phyloP scores from a whole-genome alignment of 2,329 filamentous ascomycete genomes.

The Cercospora nicotianae region DNA sequence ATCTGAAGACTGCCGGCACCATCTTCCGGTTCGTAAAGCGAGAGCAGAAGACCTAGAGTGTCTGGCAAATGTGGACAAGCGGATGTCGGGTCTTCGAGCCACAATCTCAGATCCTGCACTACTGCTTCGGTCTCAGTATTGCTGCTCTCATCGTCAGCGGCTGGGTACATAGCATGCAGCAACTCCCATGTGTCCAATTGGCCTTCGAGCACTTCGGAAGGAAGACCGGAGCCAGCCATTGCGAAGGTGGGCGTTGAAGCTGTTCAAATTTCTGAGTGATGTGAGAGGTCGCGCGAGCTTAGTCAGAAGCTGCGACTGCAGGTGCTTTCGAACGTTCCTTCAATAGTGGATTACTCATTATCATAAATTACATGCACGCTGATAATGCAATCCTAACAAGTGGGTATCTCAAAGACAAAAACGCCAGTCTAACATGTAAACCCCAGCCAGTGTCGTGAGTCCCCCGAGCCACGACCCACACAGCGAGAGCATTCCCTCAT shows the following conservation, averaged over 20 bases:
- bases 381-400: constrained; percentile 7
- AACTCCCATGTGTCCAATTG: constrained; percentile 47
- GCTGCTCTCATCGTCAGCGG: constrained; percentile 33
- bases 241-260: neutral
- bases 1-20: constrained; percentile 5
- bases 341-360: neutral
- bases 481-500: neutral
- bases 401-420: constrained; percentile 12
- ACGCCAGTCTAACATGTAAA: neutral
- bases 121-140: constrained; percentile 22
- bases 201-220: constrained; percentile 14
- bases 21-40: neutral
- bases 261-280: neutral
- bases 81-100: constrained; percentile 21
- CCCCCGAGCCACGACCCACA: neutral
- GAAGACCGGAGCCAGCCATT: constrained; percentile 8
- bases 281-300: neutral
- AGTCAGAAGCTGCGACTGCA: neutral
- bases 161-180: constrained; percentile 55
- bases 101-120: constrained; percentile 14
- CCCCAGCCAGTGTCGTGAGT: neutral
- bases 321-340: neutral
- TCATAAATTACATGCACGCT: neutral
- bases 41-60: constrained; percentile 5
- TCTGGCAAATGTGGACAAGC: neutral